Evolutionary conservation across 1,139 yeast species (phyloP), one percentile per base, ranked within the genome.

Genomic region (Hemisphaericaspora subhashii): DNA sequence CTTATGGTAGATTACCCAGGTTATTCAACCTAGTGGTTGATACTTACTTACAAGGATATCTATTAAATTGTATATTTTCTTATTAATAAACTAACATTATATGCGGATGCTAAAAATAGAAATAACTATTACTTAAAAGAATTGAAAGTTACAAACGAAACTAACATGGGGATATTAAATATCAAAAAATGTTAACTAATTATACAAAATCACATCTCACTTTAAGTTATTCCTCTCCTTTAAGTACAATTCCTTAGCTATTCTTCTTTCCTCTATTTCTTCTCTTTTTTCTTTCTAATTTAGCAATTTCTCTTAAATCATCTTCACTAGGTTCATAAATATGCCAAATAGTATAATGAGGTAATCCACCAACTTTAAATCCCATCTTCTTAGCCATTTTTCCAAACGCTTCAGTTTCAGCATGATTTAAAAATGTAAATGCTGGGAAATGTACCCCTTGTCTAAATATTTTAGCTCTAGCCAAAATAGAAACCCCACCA

Each of bases 341-440:
- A 60, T 87, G 96, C 96, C 96, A 87, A 46, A 87, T 83, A 32
- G 86, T 92, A 57, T 88, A 87, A 63, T 87, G 95, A 6, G 96
- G 95, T 50, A 87, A 69, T 0, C 96, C 96, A 39, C 81, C 79
- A 15, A 87, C 96, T 7, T 81, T 74, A 57, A 74, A 84, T 7
- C 90, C 90, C 94, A 87, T 86, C 54, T 82, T 68, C 52, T 83
- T 79, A 52, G 88, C 81, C 67, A 87, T 68, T 58, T 87, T 88
- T 31, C 96, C 96, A 62, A 87, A 87, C 0, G 95, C 96, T 62
- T 87, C 96, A 4, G 96, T 87, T 60, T 87, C 96, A 5, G 96
- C 96, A 57, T 87, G 96, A 54, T 86, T 86, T 62, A 85, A 85
- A 62, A 86, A 87, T 21, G 95, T 83, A 58, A 87, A 87, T 0